Conservation (phyloP, 257 asterid genomes). For the Scutellaria baicalensis region DNA sequence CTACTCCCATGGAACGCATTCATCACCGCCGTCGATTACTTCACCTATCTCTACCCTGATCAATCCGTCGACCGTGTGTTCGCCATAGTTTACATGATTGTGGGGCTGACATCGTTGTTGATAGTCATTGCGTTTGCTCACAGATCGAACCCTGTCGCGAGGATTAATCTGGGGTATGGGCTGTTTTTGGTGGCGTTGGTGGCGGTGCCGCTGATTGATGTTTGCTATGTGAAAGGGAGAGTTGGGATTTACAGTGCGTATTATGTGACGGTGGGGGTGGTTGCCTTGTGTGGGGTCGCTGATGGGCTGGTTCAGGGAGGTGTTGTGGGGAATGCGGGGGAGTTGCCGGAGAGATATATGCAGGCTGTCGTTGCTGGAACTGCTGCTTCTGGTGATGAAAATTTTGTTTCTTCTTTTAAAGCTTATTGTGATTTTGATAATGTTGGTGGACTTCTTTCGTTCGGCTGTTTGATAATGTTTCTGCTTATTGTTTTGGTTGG, state of each 20-base stretch:
- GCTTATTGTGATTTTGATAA: neutral
- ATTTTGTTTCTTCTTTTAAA: neutral
- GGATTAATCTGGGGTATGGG: constrained; percentile 65
- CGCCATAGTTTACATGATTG: constrained; percentile 58
- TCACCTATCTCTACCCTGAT: constrained; percentile 76
- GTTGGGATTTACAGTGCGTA: constrained; percentile 65
- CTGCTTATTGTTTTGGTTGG: neutral
- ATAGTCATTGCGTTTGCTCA: constrained; percentile 56
- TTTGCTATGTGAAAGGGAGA: constrained; percentile 59
- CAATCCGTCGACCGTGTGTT: constrained; percentile 73
- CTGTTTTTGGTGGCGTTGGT: constrained; percentile 51
- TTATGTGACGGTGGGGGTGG: constrained; percentile 46
- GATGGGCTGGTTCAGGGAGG: constrained; percentile 94
- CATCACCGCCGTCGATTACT: constrained; percentile 97
- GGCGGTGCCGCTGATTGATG: constrained; percentile 74
- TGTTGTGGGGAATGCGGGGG: constrained; percentile 83
- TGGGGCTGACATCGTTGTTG: constrained; percentile 45
- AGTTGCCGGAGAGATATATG: constrained; percentile 89
- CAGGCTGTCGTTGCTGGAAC: constrained; percentile 94
- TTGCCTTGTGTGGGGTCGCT: constrained; percentile 69
- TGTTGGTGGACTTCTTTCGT: neutral
- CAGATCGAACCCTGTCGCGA: constrained; percentile 37
- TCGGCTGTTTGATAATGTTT: neutral
- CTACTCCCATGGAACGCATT: constrained; percentile 96
- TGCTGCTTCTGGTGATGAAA: constrained; percentile 71